These are phyloP conservation scores for Microdochium nivale DNA, from an alignment of 2,329 filamentous ascomycete species.

Conservation along the genomic window DNA sequence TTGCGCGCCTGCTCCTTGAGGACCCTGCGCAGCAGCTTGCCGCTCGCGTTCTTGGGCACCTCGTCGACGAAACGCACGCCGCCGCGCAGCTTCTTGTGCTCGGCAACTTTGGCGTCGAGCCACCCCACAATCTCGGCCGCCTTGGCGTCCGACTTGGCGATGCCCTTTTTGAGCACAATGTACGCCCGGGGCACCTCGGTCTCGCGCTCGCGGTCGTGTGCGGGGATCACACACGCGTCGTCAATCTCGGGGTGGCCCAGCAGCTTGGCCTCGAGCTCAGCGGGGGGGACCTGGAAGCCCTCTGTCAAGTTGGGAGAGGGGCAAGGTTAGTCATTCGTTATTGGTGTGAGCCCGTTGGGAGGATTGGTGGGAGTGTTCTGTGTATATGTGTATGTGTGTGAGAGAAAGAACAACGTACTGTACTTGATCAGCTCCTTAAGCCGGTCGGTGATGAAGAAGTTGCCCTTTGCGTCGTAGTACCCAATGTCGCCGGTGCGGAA, in stretches of 20 bases:
- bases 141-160: slow-evolving; percentile 24
- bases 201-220: slow-evolving; percentile 50
- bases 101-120: slow-evolving; percentile 27
- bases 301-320: no score
- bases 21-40: slow-evolving; percentile 53
- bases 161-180: slow-evolving; percentile 38
- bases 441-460: slow-evolving; percentile 87
- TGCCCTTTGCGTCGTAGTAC: slow-evolving; percentile 65
- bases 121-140: slow-evolving; percentile 28
- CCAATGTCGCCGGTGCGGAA: slow-evolving; percentile 90
- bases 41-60: slow-evolving; percentile 55
- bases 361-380: no score
- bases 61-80: slow-evolving; percentile 38
- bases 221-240: slow-evolving; percentile 55
- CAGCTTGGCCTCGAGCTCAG: slow-evolving; percentile 48
- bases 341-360: no score
- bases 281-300: slow-evolving; percentile 63
- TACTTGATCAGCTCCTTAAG: slow-evolving; percentile 61
- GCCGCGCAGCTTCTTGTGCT: slow-evolving; percentile 28
- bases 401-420: slow-evolving; percentile 29
- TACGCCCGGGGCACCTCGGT: slow-evolving; percentile 64
- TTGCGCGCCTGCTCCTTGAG: slow-evolving; percentile 36
- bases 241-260: slow-evolving; percentile 31
- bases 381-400: no score
- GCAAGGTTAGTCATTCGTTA: no score